Percentiles rank a stretch among this genome's conserved stretches.
Conservation (phyloP, 1,284 basidiomycete genomes). For the Amylostereum areolatum region DNA sequence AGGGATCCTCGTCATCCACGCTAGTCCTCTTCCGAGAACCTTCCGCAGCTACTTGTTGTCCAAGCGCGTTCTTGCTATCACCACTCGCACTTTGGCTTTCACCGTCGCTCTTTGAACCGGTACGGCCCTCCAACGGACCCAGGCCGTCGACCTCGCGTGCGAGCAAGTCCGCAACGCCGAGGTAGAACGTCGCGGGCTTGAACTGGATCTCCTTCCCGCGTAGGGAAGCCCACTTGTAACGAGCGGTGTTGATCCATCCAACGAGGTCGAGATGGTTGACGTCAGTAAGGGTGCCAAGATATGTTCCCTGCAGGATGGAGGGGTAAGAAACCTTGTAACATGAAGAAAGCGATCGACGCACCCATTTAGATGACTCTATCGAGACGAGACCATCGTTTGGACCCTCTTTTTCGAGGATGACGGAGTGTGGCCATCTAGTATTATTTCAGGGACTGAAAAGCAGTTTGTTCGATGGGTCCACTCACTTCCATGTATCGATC, state of each 20-base stretch:
- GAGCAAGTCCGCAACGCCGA: constrained; percentile 67
- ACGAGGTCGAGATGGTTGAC: constrained; percentile 94
- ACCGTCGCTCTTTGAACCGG: background rate
- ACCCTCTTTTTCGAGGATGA: constrained; percentile 85
- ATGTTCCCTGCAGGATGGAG: constrained; percentile 51
- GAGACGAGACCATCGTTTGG: constrained; percentile 91
- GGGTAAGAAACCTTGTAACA: background rate
- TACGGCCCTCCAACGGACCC: constrained; percentile 4
- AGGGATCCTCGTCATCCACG: background rate
- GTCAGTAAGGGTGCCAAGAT: constrained; percentile 79
- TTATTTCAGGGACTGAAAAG: background rate
- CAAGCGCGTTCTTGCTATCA: background rate
- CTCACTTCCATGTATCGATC: constrained; percentile 81
- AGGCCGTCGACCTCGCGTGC: constrained; percentile 63
- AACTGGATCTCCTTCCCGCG: constrained; percentile 87
- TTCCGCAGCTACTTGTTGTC: background rate
- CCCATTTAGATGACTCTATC: constrained; percentile 80
- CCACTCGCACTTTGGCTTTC: background rate
- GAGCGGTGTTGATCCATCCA: constrained; percentile 76
- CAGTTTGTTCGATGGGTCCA: constrained; percentile 5
- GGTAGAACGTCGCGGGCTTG: constrained; percentile 84
- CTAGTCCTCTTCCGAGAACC: background rate
- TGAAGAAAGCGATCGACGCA: constrained; percentile 20
- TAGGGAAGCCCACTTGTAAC: constrained; percentile 84
- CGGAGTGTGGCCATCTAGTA: constrained; percentile 68